Percentiles rank a stretch among this genome's conserved stretches.
phyloP scores from a whole-genome alignment of 73 alveolate genomes.

The Paramecium tetraurelia region DNA sequence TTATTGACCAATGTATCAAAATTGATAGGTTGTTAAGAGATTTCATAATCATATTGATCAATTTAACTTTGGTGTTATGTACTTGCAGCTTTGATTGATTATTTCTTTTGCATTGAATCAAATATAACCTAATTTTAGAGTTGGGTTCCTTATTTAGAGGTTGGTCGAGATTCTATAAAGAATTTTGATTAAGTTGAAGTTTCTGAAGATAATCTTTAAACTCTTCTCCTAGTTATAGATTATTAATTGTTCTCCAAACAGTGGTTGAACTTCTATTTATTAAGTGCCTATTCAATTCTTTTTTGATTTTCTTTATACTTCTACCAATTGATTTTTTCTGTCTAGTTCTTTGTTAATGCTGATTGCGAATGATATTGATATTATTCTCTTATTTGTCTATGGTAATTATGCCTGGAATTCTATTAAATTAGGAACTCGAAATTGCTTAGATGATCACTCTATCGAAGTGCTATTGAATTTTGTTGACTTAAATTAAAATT shows the following conservation, averaged over 20 bases:
- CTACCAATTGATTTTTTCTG: not conserved
- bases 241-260: not conserved
- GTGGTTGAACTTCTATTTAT: not conserved
- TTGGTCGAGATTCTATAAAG: not conserved
- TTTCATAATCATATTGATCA: not conserved
- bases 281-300: not conserved
- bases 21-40: not conserved
- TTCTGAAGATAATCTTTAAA: not conserved
- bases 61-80: not conserved
- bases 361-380: not conserved
- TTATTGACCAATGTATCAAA: not conserved
- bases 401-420: not conserved
- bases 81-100: not conserved
- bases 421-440: not conserved
- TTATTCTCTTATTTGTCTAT: not conserved
- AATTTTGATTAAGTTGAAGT: not conserved
- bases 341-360: not conserved
- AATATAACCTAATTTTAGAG: not conserved
- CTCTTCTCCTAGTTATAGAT: slow-evolving; percentile 8
- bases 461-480: not conserved
- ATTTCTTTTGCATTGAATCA: not conserved
- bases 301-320: not conserved
- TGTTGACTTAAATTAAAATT: not conserved
- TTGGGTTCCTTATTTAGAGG: not conserved
- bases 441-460: not conserved